These are phyloP conservation scores for Helicostylum pulchrum DNA, from an alignment of 192 early-diverging fungal species.

Conservation along the genomic window DNA sequence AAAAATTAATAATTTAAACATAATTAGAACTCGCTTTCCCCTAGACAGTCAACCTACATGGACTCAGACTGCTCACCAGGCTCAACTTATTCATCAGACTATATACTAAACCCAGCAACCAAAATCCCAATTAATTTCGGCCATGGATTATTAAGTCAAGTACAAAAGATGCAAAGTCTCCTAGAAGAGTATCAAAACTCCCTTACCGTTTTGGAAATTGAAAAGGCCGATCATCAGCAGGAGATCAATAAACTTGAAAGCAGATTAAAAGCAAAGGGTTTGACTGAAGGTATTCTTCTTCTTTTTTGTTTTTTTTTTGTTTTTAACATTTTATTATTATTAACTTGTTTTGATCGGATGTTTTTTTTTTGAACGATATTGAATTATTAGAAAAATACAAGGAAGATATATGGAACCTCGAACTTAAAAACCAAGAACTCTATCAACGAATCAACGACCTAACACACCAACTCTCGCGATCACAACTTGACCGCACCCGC, in stretches of 20 bases:
- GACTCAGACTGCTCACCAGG: no score
- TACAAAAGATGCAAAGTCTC: not conserved
- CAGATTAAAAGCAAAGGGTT: not conserved
- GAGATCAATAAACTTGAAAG: not conserved
- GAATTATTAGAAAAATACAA: slow-evolving; percentile 20
- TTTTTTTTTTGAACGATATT: slow-evolving; percentile 16
- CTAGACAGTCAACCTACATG: no score
- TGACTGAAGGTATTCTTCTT: slow-evolving; percentile 6
- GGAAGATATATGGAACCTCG: slow-evolving; percentile 29
- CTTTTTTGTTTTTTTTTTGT: slow-evolving; percentile 15
- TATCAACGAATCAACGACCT: slow-evolving; percentile 14
- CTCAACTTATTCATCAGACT: no score
- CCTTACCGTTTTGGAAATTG: no score
- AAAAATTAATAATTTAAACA: not conserved
- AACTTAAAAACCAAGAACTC: slow-evolving; percentile 21
- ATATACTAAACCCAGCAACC: no score
- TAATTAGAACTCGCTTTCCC: no score
- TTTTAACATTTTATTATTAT: not conserved
- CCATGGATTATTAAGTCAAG: not conserved
- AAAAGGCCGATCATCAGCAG: not conserved
- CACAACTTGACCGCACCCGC: not conserved
- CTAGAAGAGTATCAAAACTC: slow-evolving; percentile 1
- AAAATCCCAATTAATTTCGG: not conserved
- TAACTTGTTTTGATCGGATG: slow-evolving; percentile 2
- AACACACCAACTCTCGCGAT: not conserved